These are phyloP conservation scores for Saksenaea oblongispora DNA, from an alignment of 371 early-diverging fungal species.

Conservation along the genomic window DNA sequence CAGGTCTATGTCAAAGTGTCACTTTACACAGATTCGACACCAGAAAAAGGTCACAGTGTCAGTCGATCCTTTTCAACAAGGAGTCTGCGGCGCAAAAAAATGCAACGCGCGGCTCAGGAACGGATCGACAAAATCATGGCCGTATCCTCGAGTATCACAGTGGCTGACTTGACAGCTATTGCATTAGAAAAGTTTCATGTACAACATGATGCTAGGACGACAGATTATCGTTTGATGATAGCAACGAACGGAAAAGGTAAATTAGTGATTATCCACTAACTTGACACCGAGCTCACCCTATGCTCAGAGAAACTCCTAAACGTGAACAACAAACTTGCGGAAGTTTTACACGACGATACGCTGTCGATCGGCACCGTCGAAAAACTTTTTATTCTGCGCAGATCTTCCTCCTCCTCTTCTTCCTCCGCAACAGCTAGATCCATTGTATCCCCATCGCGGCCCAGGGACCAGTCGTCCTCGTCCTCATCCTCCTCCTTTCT, in stretches of 20 bases:
- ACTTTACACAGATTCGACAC: conserved; percentile 24
- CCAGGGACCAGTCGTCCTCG: conserved; percentile 4
- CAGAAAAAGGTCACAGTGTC: conserved; percentile 13
- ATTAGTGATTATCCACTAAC: neutral
- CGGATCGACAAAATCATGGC: conserved; percentile 50
- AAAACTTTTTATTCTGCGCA: conserved; percentile 38
- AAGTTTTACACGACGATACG: conserved; percentile 25
- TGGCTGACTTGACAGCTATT: conserved; percentile 33
- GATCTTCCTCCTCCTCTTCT: neutral
- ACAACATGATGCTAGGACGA: conserved; percentile 10
- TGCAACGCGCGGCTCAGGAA: conserved; percentile 13
- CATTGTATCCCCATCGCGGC: neutral
- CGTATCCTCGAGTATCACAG: conserved; percentile 23
- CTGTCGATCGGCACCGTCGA: conserved; percentile 27
- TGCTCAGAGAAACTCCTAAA: conserved; percentile 18
- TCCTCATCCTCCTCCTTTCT: conserved; percentile 8
- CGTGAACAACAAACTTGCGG: conserved; percentile 14
- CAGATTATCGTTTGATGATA: conserved; percentile 14
- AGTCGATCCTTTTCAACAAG: conserved; percentile 14
- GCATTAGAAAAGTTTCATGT: conserved; percentile 55
- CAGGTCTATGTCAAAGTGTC: conserved; percentile 49
- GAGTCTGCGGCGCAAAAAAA: conserved; percentile 21
- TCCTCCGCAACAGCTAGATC: neutral
- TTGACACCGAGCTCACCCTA: neutral
- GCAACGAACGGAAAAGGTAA: conserved; percentile 19